These are phyloP conservation scores for Termitomyces sp. DNA, from an alignment of 768 basidiomycete species.

Conservation along the genomic window DNA sequence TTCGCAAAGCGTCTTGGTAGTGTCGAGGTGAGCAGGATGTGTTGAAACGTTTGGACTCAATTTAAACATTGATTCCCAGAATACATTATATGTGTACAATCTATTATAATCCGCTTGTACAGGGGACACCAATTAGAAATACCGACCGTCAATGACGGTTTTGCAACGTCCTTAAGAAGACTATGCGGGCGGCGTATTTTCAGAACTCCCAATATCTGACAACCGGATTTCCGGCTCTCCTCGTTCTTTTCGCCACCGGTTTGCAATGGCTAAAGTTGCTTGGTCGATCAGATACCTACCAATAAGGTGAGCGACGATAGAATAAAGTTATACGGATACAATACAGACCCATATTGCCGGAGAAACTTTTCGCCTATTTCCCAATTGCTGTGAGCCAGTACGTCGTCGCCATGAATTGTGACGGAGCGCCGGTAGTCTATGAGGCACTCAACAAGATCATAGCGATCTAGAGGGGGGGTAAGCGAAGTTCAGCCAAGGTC, in stretches of 20 bases:
- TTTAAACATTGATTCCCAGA: not conserved
- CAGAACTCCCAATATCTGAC: slow-evolving; percentile 44
- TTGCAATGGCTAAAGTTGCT: slow-evolving; percentile 64
- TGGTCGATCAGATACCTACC: slow-evolving; percentile 77
- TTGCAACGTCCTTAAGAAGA: not conserved
- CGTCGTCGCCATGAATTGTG: slow-evolving; percentile 86
- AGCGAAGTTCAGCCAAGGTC: not conserved
- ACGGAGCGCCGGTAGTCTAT: slow-evolving; percentile 67
- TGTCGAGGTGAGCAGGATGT: slow-evolving; percentile 7
- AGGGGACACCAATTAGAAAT: not conserved
- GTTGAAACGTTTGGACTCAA: not conserved
- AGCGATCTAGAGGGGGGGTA: slow-evolving; percentile 49
- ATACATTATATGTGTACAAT: slow-evolving; percentile 8
- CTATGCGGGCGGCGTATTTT: slow-evolving; percentile 26
- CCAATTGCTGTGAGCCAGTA: slow-evolving; percentile 88
- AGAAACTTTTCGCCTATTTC: slow-evolving; percentile 85
- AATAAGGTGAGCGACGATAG: slow-evolving; percentile 3
- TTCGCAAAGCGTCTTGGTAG: slow-evolving; percentile 92
- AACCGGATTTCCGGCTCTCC: slow-evolving; percentile 72
- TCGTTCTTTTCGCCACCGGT: slow-evolving; percentile 86
- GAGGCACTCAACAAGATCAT: slow-evolving; percentile 77
- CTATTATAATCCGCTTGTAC: slow-evolving; percentile 1
- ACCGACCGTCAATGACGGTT: slow-evolving; percentile 5
- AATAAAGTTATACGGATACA: slow-evolving; percentile 19
- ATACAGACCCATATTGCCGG: slow-evolving; percentile 71